Evolutionary conservation across 2,329 filamentous ascomycete species (phyloP), one percentile per base, ranked within the genome.

Genomic region (Thielaviopsis populi): DNA sequence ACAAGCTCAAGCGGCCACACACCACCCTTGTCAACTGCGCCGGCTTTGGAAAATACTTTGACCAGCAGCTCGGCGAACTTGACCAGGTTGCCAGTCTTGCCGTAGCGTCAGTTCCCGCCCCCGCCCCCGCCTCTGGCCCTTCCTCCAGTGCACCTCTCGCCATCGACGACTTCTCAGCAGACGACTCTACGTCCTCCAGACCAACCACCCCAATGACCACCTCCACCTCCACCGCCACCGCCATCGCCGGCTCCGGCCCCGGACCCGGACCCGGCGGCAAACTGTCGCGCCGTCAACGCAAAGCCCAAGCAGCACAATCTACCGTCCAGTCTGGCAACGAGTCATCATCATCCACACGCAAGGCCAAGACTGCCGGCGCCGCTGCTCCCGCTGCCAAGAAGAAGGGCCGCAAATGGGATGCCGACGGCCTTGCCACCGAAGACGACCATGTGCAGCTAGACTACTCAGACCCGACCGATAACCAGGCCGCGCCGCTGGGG

Each of bases 371-470:
- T n/a, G n/a, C n/a, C n/a, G n/a, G n/a, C n/a, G n/a, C n/a, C 54
- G 71, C 70, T 68, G 70, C 69, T 69, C 71, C 77, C 72, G 72
- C 78, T 30, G 79, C 77, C 8, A 92, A 94, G 77, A 97, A 97
- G 78, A 91, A 90, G 73, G 89, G 89, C 69, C 84, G 94, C 67
- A 91, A 88, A 71, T 99, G 94, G 94, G 89, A 91, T 70, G 89
- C 88, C 4, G 89, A 96, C 72, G 94, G 94, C 3, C 78, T 87
- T 69, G 90, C 89, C 6, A 89, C 91, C 68, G 92, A 95, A 71
- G 88, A 90, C 65, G 88, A 89, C 66, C 84, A 83, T 69, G 80
- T 86, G 17, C 83, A 89, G 66, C 79, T 99, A 41, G 94, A 99
- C 75, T 99, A 97, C 75, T 99, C 94, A n/a, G 81, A 80, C 2